Evolutionary conservation across 768 basidiomycete genomes (phyloP).

Genomic region (Tricholoma matsutake): DNA sequence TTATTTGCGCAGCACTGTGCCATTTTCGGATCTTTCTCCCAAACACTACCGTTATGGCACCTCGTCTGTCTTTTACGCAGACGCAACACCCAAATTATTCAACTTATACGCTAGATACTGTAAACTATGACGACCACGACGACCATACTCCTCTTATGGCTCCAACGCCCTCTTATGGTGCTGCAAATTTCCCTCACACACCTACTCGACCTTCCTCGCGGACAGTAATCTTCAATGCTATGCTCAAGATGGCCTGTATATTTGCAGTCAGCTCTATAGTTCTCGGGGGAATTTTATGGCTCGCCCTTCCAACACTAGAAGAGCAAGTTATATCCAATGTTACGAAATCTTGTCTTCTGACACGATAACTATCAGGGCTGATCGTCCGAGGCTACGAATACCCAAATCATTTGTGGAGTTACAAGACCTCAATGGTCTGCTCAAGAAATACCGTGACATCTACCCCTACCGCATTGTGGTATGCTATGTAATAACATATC

Average conservation of each 20-base stretch:
- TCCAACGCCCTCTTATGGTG: constrained; percentile 50
- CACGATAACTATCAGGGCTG: constrained; percentile 45
- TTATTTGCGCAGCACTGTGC: not conserved
- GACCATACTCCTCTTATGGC: constrained; percentile 41
- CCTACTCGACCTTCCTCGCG: constrained; percentile 42
- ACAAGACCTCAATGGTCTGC: constrained; percentile 76
- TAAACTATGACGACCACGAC: constrained; percentile 36
- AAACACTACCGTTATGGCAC: constrained; percentile 16
- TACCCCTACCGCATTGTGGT: constrained; percentile 83
- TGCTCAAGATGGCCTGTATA: constrained; percentile 78
- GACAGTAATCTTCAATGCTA: constrained; percentile 72
- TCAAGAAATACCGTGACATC: constrained; percentile 90
- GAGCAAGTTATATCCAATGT: constrained; percentile 47
- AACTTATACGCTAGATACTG: constrained; percentile 63
- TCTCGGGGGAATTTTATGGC: constrained; percentile 76
- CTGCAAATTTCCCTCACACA: constrained; percentile 39
- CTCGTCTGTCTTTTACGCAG: constrained; percentile 18
- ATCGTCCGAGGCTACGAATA: constrained; percentile 72
- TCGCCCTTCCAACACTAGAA: constrained; percentile 76
- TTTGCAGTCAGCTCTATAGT: constrained; percentile 67
- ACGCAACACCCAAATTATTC: constrained; percentile 28
- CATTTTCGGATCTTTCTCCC: not conserved
- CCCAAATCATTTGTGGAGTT: constrained; percentile 88
- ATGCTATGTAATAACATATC: constrained; percentile 85
- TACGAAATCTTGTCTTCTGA: not conserved